Conservation (phyloP, 2,329 filamentous ascomycete species). For the Xylariaceae sp. region DNA sequence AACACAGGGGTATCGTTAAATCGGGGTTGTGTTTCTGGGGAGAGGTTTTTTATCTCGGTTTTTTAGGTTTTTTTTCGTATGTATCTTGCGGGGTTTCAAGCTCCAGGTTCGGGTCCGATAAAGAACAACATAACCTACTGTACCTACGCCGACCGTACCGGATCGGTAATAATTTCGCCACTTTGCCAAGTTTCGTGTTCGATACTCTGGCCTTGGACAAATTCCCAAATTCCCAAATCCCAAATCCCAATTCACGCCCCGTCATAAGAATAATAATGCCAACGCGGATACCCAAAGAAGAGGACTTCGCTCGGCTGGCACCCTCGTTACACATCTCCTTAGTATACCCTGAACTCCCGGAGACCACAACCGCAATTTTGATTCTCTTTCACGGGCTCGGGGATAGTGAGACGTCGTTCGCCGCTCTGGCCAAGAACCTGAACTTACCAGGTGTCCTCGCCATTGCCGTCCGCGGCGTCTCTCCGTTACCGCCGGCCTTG, state of each 20-base stretch:
- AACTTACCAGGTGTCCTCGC: constrained; percentile 76
- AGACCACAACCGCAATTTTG: constrained; percentile 73
- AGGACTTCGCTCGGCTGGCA: constrained; percentile 52
- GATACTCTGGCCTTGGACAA: no score
- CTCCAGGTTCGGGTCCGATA: background rate
- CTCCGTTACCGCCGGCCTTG: constrained; percentile 68
- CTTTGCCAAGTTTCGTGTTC: no score
- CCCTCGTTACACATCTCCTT: constrained; percentile 48
- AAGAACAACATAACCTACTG: background rate
- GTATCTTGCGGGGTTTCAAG: background rate
- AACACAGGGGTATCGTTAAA: background rate
- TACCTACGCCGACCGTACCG: background rate
- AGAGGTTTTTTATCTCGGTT: no score
- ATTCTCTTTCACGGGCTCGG: constrained; percentile 85
- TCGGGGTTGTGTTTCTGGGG: background rate
- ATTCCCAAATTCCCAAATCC: no score
- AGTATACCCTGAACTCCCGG: constrained; percentile 55
- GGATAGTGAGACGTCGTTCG: constrained; percentile 71
- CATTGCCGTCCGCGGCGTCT: constrained; percentile 73
- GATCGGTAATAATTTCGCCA: background rate
- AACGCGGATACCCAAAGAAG: constrained; percentile 51
- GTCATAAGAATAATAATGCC: constrained; percentile 46
- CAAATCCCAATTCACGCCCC: no score
- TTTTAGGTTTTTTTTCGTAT: no score
- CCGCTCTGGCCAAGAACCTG: constrained; percentile 67